Evolutionary conservation across 1,139 yeast species (phyloP), one percentile per base, ranked within the genome.

Genomic region (Scheffersomyces cryptocercus): DNA sequence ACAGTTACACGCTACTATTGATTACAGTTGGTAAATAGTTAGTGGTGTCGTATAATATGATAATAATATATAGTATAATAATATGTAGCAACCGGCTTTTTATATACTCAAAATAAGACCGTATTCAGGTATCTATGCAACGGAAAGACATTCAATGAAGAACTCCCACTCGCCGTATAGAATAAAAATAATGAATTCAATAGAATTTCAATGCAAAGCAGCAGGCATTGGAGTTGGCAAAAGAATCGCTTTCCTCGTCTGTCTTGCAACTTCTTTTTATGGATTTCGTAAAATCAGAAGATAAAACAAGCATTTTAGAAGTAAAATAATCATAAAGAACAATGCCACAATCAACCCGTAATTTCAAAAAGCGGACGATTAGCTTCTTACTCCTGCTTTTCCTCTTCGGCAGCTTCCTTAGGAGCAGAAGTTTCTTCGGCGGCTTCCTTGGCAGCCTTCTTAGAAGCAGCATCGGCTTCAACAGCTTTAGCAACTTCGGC

Each of bases 71-170:
- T 13, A 16, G 6, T 16, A 20, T 20, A 20, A 20, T 20, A 20
- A 20, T 20, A 20, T 20, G 26, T 20, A 20, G 26, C 26, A 20
- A 20, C 26, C 26, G 26, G 26, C 26, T 20, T 20, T 16, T 20
- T 20, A 20, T 20, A 6, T 20, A 20, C 7, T 20, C 26, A 20
- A 31, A 14, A 31, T 31, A 31, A 8, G 35, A 31, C 35, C 35
- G 35, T 31, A 31, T 31, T 31, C 35, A 31, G 24, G 20, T 14
- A 14, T 31, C 20, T 15, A 11, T 14, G 12, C 29, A 8, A 12
- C n/a, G 10, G 29, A 43, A 36, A 44, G 46, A 45, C 33, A 44
- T 48, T 46, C 53, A 50, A 35, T 38, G 41, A 50, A 50, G 53
- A 50, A 46, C 49, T 50, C 51, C 53, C 39, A 46, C 44, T 36